Conservation (phyloP, 2,329 filamentous ascomycete species). For the Falciphora oryzae region DNA sequence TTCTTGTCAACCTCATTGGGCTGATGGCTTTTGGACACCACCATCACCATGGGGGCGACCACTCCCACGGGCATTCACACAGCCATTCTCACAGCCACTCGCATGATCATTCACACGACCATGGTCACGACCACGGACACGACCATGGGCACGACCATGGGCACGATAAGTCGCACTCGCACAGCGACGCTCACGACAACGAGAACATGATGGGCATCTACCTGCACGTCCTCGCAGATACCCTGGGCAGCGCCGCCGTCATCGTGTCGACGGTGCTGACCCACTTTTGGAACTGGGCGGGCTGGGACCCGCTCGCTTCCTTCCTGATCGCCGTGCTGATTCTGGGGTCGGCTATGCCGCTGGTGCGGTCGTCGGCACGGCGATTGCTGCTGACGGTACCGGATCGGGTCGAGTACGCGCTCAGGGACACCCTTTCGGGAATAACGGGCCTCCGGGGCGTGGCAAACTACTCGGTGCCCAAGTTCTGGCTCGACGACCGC, state of each 20-base stretch:
- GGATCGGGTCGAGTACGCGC: constrained; percentile 76
- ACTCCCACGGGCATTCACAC: constrained; percentile 32
- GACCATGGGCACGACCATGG: constrained; percentile 22
- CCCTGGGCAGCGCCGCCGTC: constrained; percentile 87
- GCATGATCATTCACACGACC: constrained; percentile 27
- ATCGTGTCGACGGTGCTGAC: constrained; percentile 88
- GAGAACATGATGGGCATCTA: constrained; percentile 99
- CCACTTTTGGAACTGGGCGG: constrained; percentile 81
- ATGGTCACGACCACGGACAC: constrained; percentile 25
- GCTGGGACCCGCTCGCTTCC: constrained; percentile 91
- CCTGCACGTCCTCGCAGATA: constrained; percentile 90
- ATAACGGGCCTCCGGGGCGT: constrained; percentile 80
- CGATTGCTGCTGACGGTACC: constrained; percentile 80
- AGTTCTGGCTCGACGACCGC: constrained; percentile 86
- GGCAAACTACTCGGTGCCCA: constrained; percentile 75
- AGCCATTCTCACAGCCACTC: constrained; percentile 28
- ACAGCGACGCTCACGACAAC: constrained; percentile 64
- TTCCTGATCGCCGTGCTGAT: constrained; percentile 92
- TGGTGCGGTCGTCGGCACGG: constrained; percentile 79
- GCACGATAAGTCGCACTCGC: constrained; percentile 22
- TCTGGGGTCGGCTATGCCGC: constrained; percentile 81
- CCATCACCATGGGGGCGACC: constrained; percentile 46
- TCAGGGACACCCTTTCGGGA: constrained; percentile 80
- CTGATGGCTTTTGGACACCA: constrained; percentile 77
- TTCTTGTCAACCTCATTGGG: constrained; percentile 87